Percentiles rank a stretch among this genome's conserved stretches.
Evolutionary conservation across 345 rosid genomes (phyloP).

Genomic region (Bretschneidera sinensis): DNA sequence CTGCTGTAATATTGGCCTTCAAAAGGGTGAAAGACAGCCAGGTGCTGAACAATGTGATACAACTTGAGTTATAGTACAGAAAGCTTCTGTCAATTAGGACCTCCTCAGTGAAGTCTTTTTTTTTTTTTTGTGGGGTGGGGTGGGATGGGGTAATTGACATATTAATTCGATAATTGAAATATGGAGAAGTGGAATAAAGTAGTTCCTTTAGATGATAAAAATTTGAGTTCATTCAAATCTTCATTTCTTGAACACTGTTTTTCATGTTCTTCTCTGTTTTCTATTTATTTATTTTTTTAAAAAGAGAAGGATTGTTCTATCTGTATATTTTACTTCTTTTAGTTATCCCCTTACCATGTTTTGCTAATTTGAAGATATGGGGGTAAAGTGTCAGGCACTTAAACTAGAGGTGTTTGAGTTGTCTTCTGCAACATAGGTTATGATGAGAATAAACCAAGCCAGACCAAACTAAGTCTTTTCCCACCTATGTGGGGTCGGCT

Average conservation of each 20-base stretch:
- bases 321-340: too few relatives aligned
- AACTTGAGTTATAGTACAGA: neutral
- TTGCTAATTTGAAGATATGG: neutral
- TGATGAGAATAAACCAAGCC: too few relatives aligned
- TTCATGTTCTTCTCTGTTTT: neutral
- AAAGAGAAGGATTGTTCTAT: neutral
- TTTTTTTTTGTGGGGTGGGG: neutral
- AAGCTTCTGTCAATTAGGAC: slow-evolving; percentile 9
- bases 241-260: neutral
- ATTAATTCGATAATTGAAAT: too few relatives aligned
- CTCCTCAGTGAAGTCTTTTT: neutral
- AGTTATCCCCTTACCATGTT: neutral
- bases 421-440: neutral
- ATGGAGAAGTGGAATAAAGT: too few relatives aligned
- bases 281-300: too few relatives aligned
- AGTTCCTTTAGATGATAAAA: too few relatives aligned
- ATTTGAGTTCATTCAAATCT: neutral
- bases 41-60: slow-evolving; percentile 11
- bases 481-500: too few relatives aligned
- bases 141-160: too few relatives aligned
- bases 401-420: neutral
- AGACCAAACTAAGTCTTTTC: too few relatives aligned
- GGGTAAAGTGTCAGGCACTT: neutral
- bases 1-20: slow-evolving; percentile 2
- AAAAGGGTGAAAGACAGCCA: neutral